Base-by-base conservation (phyloP, 2,329 filamentous ascomycete genomes). In the Scytalidium lignicola region DNA sequence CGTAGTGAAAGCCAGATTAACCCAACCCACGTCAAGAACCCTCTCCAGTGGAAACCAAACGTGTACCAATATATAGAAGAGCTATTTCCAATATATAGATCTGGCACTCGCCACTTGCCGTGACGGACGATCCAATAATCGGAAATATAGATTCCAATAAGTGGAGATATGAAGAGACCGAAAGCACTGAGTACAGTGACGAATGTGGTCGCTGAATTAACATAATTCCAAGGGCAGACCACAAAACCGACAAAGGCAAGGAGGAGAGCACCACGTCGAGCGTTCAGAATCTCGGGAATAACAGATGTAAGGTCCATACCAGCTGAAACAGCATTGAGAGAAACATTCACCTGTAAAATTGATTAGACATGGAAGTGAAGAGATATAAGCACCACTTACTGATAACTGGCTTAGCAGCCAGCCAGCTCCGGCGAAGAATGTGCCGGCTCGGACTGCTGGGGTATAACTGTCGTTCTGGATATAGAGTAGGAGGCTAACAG, bases 31-130 rank as follows among this genome's bases (percentile, higher is more conserved):
- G n/a, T n/a, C n/a, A n/a, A n/a, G n/a, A n/a, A n/a, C n/a, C n/a
- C 51, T 22, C 50, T 17, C 49, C 44, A 54, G 26, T 54, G 47
- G 12, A 52, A 28, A 21, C 51, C 51, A 22, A 9, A 19, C 4
- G 21, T 41, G 42, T 48, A 54, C 51, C 51, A 54, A 48, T 56
- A 44, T 29, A 46, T 55, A 60, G 47, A 50, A 32, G 46, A 37
- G n/a, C 28, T 28, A 41, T 44, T 39, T 17, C 55, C 54, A 9
- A 52, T 47, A 44, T 48, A 57, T 8, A 57, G 44, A 37, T 57
- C 51, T 3, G 54, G 54, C 19, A 57, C 43, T 19, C 51, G 53
- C 50, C 50, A 55, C 8, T 51, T 51, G 12, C 48, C n/a, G 29
- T 41, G 48, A n/a, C 52, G 50, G 17, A 56, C 44, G 23, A 55